Base-by-base conservation (phyloP, 2,329 filamentous ascomycete genomes). In the Aspergillus sp. region DNA sequence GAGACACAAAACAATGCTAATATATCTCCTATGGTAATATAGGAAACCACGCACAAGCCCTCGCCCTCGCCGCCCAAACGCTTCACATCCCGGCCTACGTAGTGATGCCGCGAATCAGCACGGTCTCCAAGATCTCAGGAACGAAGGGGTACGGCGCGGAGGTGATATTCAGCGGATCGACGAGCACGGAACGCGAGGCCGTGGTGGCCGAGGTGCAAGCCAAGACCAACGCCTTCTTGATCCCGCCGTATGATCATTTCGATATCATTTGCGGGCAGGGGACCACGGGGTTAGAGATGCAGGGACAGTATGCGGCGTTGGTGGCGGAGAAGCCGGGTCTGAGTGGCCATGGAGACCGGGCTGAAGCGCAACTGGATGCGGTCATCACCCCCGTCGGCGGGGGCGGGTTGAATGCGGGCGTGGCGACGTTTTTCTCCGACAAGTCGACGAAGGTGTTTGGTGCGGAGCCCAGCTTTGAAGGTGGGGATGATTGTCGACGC, bases 21-120 rank as follows among this genome's bases (percentile, higher is more conserved):
- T 39, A 24, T 24, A 24, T 26, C 29, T 11, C 24, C 20, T 9
- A 2, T 29, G 26, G 20, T 6, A 10, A 22, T 16, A 32, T 63
- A 94, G 93, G 94, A 60, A 98, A 98, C 78, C 95, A 98, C 73
- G 94, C 94, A 0, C 92, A 96, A 81, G 94, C 95, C 1, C 87
- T 98, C 58, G 87, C 94, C 2, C 88, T 97, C 54, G 94, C 94
- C 0, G 92, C 94, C 2, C 82, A 82, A 18, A 88, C 88, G 42
- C 86, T 89, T 71, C 79, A 81, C 55, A 87, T 97, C 63, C 88
- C 89, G 11, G 91, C 92, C 0, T 86, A 94, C 78, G 93, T 98
- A 71, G 88, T 98, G 60, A 98, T 98, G 94, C 94, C 94, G 0
- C 75, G 78, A n/a, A 95, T 95, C 71, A 89, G 88, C 58, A 89